phyloP scores from a whole-genome alignment of 495 filamentous ascomycete species.

The Talaromyces stipitatus region DNA sequence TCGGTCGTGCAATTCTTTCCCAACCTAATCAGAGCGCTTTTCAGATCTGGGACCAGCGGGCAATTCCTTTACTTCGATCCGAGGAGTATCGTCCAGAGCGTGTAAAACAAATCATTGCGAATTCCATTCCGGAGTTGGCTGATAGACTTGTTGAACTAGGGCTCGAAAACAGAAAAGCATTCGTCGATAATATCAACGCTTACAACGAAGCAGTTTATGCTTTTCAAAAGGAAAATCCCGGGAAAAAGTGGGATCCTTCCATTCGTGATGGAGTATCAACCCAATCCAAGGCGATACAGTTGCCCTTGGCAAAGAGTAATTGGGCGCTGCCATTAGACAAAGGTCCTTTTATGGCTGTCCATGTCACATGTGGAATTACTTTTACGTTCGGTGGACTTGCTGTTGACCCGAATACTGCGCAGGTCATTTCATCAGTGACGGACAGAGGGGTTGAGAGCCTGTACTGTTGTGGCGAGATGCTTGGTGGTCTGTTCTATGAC shows the following conservation, averaged over 20 bases:
- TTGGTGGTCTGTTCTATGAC: slow-evolving; percentile 54
- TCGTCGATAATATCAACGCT: slow-evolving; percentile 38
- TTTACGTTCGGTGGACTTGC: slow-evolving; percentile 60
- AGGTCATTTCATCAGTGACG: slow-evolving; percentile 36
- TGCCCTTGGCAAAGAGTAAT: slow-evolving; percentile 44
- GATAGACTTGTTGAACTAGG: slow-evolving; percentile 34
- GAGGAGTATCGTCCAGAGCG: slow-evolving; percentile 54
- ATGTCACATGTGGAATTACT: slow-evolving; percentile 52
- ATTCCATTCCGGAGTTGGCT: slow-evolving; percentile 45
- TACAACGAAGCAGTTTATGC: slow-evolving; percentile 46
- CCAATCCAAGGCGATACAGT: background rate
- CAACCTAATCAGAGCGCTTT: slow-evolving; percentile 51
- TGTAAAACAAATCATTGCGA: slow-evolving; percentile 39
- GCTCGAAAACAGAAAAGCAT: slow-evolving; percentile 27
- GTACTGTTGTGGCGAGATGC: slow-evolving; percentile 53
- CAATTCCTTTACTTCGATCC: slow-evolving; percentile 35
- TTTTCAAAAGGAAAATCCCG: slow-evolving; percentile 28
- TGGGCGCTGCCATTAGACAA: slow-evolving; percentile 52
- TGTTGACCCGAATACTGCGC: slow-evolving; percentile 38
- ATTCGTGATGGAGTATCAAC: slow-evolving; percentile 45
- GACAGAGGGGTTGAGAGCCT: slow-evolving; percentile 40
- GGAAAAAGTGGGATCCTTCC: slow-evolving; percentile 42
- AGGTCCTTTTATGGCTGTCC: slow-evolving; percentile 50
- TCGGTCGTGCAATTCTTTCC: slow-evolving; percentile 46
- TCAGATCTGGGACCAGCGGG: slow-evolving; percentile 52